These are phyloP conservation scores for Daedaleopsis sinensis DNA, from an alignment of 768 basidiomycete species.

Conservation along the genomic window DNA sequence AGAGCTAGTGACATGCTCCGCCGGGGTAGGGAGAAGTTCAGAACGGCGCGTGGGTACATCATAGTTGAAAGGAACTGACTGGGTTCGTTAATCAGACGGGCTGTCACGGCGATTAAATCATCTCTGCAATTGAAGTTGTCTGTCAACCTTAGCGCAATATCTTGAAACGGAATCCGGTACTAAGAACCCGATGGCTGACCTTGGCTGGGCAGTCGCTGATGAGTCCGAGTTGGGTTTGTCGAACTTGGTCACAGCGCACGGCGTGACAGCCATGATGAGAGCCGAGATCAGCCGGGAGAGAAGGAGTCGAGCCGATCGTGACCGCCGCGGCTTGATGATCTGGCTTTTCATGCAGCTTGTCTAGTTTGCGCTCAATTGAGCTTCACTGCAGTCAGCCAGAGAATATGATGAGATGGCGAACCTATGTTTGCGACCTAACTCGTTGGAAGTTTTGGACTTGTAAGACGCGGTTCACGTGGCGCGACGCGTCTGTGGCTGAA, in stretches of 20 bases:
- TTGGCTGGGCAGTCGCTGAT: too few relatives aligned
- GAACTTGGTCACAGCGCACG: background rate
- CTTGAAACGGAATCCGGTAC: too few relatives aligned
- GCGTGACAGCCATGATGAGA: background rate
- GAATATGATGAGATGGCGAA: background rate
- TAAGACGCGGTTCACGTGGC: background rate
- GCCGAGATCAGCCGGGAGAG: background rate
- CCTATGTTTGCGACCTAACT: background rate
- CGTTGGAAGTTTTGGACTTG: too few relatives aligned
- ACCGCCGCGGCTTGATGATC: background rate
- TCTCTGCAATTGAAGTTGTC: too few relatives aligned
- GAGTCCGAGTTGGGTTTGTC: background rate
- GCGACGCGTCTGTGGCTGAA: slow-evolving; percentile 1
- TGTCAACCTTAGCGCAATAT: too few relatives aligned
- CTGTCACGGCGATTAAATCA: background rate
- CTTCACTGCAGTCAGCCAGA: too few relatives aligned
- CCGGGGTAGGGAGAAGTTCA: too few relatives aligned
- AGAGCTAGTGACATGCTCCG: background rate
- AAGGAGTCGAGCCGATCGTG: background rate
- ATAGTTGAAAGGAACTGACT: background rate
- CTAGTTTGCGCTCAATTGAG: too few relatives aligned
- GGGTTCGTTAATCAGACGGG: background rate
- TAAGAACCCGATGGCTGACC: too few relatives aligned
- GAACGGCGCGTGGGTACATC: background rate
- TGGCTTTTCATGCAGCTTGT: too few relatives aligned